Conservation (phyloP, 2,329 filamentous ascomycete species). For the Calonectria multiphialidica region DNA sequence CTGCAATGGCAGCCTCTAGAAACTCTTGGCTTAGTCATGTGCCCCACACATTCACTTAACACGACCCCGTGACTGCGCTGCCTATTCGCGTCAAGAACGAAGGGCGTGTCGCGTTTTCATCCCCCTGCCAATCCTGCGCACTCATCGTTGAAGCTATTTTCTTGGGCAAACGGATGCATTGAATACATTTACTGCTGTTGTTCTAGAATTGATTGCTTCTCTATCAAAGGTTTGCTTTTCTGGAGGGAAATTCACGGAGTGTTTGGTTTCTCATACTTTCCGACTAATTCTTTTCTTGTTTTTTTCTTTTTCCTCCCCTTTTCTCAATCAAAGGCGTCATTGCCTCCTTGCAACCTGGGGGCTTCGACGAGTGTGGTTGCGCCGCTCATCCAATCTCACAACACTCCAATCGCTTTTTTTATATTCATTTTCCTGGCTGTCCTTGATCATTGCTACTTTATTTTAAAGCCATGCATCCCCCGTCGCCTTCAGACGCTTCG, state of each 20-base stretch:
- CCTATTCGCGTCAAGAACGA: conserved; percentile 48
- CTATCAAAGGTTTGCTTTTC: background rate
- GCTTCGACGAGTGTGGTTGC: conserved; percentile 7
- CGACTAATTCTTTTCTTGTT: conserved; percentile 15
- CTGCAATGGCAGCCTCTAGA: background rate
- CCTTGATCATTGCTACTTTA: background rate
- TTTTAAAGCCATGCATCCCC: conserved; percentile 41
- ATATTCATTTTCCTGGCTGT: background rate
- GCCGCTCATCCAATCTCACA: conserved; percentile 10
- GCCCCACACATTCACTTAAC: conserved; percentile 17
- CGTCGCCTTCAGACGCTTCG: conserved; percentile 46
- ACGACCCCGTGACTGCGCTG: conserved; percentile 49
- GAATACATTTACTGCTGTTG: background rate
- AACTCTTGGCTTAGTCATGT: background rate
- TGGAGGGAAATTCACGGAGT: background rate
- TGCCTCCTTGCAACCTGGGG: conserved; percentile 17
- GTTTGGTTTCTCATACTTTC: background rate
- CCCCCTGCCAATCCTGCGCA: conserved; percentile 7
- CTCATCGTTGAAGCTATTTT: conserved; percentile 24
- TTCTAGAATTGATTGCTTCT: background rate
- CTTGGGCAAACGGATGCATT: conserved; percentile 17
- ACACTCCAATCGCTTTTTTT: background rate
- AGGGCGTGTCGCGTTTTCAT: conserved; percentile 16
- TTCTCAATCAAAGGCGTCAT: conserved; percentile 40
- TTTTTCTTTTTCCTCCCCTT: conserved; percentile 19